Evolutionary conservation across 352 stramenopile species (phyloP).

Genomic region (Globisporangium yorkense): DNA sequence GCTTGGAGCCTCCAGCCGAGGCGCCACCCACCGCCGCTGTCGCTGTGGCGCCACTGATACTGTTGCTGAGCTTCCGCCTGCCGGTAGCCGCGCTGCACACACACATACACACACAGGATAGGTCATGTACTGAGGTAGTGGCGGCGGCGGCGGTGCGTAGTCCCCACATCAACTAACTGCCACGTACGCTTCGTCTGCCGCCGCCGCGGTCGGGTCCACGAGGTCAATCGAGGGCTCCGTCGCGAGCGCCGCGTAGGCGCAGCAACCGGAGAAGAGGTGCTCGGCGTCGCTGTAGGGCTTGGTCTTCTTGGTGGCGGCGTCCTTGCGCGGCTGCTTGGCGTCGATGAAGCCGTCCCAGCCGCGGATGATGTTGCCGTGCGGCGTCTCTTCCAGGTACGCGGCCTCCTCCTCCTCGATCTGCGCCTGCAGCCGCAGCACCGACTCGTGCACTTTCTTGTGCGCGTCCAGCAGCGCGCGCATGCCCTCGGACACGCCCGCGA

Average conservation of each 20-base stretch:
- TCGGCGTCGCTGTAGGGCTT: conserved; percentile 74
- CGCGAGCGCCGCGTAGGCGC: conserved; percentile 51
- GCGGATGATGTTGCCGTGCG: conserved; percentile 84
- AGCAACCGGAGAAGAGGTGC: conserved; percentile 76
- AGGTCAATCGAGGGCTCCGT: conserved; percentile 46
- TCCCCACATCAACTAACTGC: background rate
- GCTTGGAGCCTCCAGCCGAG: conserved; percentile 16
- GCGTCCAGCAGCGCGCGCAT: conserved; percentile 67
- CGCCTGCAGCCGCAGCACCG: conserved; percentile 52
- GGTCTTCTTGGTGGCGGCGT: conserved; percentile 70
- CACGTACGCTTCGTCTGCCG: conserved; percentile 6
- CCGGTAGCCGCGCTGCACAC: conserved; percentile 4
- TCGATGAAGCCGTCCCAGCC: conserved; percentile 87
- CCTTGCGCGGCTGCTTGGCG: conserved; percentile 70
- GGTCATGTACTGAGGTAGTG: too few relatives aligned
- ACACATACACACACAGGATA: background rate
- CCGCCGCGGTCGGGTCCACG: conserved; percentile 26
- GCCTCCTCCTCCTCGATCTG: conserved; percentile 80
- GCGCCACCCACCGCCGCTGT: background rate
- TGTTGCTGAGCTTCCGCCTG: conserved; percentile 32
- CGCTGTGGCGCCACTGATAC: conserved; percentile 5
- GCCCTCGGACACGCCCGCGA: conserved; percentile 42
- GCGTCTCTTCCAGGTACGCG: conserved; percentile 76
- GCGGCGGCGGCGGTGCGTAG: background rate
- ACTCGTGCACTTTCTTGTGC: conserved; percentile 67